Base-by-base conservation (phyloP, 2,329 filamentous ascomycete genomes). In the Beauveria varroae region DNA sequence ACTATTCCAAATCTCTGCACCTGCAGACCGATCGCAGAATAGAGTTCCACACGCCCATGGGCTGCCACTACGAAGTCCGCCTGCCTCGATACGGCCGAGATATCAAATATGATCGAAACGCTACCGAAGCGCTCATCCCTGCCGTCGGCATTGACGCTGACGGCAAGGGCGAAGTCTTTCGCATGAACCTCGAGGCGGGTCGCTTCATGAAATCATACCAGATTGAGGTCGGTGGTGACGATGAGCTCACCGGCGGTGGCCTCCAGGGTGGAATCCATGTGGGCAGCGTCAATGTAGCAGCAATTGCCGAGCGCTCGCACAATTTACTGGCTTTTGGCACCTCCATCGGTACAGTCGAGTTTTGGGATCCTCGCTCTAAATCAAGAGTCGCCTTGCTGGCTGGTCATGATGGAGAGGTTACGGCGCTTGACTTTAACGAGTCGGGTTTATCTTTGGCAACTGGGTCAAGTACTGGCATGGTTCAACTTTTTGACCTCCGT, bases 171-270 rank as follows among this genome's bases (percentile, higher is more conserved):
- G 95, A 99, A 70, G 93, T 97, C 0, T 99, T 95, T 71, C 83
- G 95, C 9, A 77, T 99, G 67, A 98, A 98, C 69, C 79, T 99
- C 24, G 95, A 99, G 71, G 78, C 91, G 37, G 95, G 95, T 53
- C 85, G 93, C 57, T 99, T 96, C 73, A 95, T 99, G 89, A 91
- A 90, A 67, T 91, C 90, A 30, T 98, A 95, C 68, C 91, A 96
- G 70, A 79, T 98, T 8, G 92, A 96, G 67, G 90, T 97, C 8
- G 93, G 93, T 26, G 86, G 87, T 18, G 92, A 97, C 68, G 91
- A 96, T 62, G 81, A 86, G 67, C 80, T 68, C 18, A 87, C 87
- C 3, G 90, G 86, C 20, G 86, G 87, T 43, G 87, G 92, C 2
- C 74, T 97, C 30, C 93, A 98, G 71, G 93, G 93, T 62, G 90